Conservation (phyloP, 2,329 filamentous ascomycete species). For the Fusarium newnesense region DNA sequence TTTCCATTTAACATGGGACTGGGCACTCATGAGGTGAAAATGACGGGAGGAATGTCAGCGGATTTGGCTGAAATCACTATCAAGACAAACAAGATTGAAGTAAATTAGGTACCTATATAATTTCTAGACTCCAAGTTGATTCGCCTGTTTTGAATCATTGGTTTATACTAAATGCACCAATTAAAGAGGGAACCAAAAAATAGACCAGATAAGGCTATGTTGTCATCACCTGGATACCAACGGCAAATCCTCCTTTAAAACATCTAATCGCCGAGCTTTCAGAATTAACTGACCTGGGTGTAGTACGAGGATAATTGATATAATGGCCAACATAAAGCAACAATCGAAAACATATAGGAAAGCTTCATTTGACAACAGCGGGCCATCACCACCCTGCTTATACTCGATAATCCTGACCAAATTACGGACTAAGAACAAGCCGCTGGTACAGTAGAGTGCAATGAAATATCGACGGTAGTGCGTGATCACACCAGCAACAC, state of each 20-base stretch:
- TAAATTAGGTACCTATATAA: too few species aligned
- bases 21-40: neutral
- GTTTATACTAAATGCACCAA: too few species aligned
- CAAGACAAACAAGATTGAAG: too few species aligned
- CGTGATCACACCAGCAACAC: neutral
- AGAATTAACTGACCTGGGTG: neutral
- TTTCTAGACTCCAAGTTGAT: too few species aligned
- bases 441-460: neutral
- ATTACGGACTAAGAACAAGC: neutral
- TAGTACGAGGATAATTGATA: neutral
- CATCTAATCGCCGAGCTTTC: neutral
- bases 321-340: neutral
- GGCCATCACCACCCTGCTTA: neutral
- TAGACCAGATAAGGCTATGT: too few species aligned
- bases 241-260: neutral
- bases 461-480: neutral
- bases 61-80: too few species aligned
- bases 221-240: neutral
- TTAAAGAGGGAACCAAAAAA: too few species aligned
- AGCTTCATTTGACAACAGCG: neutral
- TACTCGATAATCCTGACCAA: neutral
- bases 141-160: too few species aligned
- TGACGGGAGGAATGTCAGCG: rapidly evolving
- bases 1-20: neutral
- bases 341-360: neutral